A percentile compares a stretch with the other conserved stretches of the same genome.
These are phyloP conservation scores for Ceriops tagal DNA, from an alignment of 345 rosid species.

Conservation along the genomic window DNA sequence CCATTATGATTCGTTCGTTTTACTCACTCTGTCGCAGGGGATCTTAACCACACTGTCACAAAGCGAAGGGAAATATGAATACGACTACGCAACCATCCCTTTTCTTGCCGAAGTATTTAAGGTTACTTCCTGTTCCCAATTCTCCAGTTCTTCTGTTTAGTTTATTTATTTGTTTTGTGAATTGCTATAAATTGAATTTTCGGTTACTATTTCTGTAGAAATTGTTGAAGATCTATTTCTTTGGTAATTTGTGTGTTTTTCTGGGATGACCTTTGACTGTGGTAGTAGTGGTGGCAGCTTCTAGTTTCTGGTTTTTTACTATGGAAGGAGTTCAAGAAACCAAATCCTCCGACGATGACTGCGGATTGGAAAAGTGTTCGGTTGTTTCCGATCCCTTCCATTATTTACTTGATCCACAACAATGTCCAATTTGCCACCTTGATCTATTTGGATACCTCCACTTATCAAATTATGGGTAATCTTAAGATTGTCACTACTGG, in stretches of 20 bases:
- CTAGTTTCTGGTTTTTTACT: slow-evolving; percentile 72
- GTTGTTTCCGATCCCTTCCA: slow-evolving; percentile 76
- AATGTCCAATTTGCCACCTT: slow-evolving; percentile 94
- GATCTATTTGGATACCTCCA: slow-evolving; percentile 85
- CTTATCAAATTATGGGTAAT: slow-evolving; percentile 98
- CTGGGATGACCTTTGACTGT: neutral
- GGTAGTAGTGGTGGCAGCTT: slow-evolving; percentile 42
- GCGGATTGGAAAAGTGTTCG: slow-evolving; percentile 84
- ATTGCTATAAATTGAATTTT: neutral
- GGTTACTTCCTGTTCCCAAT: slow-evolving; percentile 41
- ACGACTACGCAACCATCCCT: slow-evolving; percentile 92
- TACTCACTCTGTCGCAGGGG: slow-evolving; percentile 42
- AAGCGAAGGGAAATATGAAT: slow-evolving; percentile 71
- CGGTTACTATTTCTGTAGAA: neutral
- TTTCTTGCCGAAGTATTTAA: slow-evolving; percentile 90
- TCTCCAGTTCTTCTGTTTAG: too few relatives aligned
- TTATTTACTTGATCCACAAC: slow-evolving; percentile 84
- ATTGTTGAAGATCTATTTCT: neutral
- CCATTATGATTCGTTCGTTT: too few relatives aligned
- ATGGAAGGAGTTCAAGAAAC: slow-evolving; percentile 56
- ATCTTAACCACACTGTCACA: slow-evolving; percentile 86
- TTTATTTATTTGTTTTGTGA: too few relatives aligned
- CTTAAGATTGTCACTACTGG: slow-evolving; percentile 95
- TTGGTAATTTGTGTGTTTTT: neutral
- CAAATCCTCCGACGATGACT: slow-evolving; percentile 58